Percentiles rank a stretch among this genome's conserved stretches.
These are phyloP conservation scores for Ganoderma resinaceum DNA, from an alignment of 1,284 basidiomycete genomes.

Conservation along the genomic window DNA sequence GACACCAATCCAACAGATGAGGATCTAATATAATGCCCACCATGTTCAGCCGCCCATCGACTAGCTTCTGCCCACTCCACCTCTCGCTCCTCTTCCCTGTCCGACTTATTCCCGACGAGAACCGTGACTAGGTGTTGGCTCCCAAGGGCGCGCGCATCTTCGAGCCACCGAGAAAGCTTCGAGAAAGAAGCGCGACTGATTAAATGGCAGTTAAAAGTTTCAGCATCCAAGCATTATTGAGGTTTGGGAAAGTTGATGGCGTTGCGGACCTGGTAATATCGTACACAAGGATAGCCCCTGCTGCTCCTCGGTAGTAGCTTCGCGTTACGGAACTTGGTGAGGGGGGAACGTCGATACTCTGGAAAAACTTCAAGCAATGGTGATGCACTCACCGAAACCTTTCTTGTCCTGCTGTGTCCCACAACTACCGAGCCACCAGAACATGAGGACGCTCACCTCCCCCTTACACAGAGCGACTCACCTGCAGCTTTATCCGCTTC, in stretches of 20 bases:
- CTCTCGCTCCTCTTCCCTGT: slow-evolving; percentile 92
- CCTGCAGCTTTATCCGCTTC: slow-evolving; percentile 94
- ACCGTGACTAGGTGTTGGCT: slow-evolving; percentile 91
- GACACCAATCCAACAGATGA: slow-evolving; percentile 3
- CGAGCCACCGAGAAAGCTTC: slow-evolving; percentile 87
- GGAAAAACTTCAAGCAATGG: slow-evolving; percentile 1
- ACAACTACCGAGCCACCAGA: slow-evolving; percentile 64
- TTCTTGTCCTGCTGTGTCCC: slow-evolving; percentile 98
- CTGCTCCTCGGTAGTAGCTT: slow-evolving; percentile 96
- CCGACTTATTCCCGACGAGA: slow-evolving; percentile 95
- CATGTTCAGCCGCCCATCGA: slow-evolving; percentile 94
- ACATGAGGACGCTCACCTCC: too few relatives aligned
- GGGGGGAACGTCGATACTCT: slow-evolving; percentile 59
- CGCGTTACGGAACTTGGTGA: slow-evolving; percentile 93
- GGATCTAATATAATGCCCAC: slow-evolving; percentile 47
- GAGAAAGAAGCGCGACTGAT: slow-evolving; percentile 80
- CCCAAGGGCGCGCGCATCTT: slow-evolving; percentile 89
- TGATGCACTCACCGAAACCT: slow-evolving; percentile 75
- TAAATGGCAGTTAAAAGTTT: slow-evolving; percentile 17
- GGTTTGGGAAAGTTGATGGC: slow-evolving; percentile 3
- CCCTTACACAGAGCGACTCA: slow-evolving; percentile 42
- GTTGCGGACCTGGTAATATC: slow-evolving; percentile 89
- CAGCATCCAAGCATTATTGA: slow-evolving; percentile 12
- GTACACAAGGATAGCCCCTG: slow-evolving; percentile 94
- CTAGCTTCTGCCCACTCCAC: slow-evolving; percentile 96